Base-by-base conservation (phyloP, 2,329 filamentous ascomycete genomes). In the Colletotrichum lupini region DNA sequence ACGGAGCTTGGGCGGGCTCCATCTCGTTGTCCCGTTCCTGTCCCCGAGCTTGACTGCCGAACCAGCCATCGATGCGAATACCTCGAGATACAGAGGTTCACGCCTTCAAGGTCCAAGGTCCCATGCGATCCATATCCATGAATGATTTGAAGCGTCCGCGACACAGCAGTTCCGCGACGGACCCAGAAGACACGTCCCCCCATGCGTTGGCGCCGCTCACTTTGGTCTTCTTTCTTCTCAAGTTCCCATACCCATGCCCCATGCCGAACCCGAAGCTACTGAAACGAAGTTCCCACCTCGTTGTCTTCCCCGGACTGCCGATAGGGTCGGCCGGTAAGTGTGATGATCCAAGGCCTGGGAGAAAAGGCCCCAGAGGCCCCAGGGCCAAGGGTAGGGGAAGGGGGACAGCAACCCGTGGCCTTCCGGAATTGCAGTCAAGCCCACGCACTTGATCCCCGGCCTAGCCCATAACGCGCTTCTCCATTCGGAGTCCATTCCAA, bases 251-350 rank as follows among this genome's bases (percentile, higher is more conserved):
- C 22, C 28, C 56, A 28, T n/a, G 12, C 56, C 62, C 62, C 49
- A 56, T 56, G 52, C 62, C 32, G 62, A 66, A 57, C 30, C 62
- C 62, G 32, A 66, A 58, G 68, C 59, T 66, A 64, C 68, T 72
- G 68, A 72, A 72, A 72, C 68, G 49, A 68, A 22, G 56, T 55
- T 49, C 52, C 68, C 68, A 68, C 68, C 19, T 57, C 64, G 64
- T 62, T 37, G 68, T 35, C 37, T 72, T 72, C 68, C 68, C 68
- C 68, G 57, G 68, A 72, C 68, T 72, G 68, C 68, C 68, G 68
- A 68, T 62, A 72, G 68, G 68, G 63, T 71, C 68, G 42, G 26
- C 60, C 62, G 35, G 55, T 42, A 66, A 49, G 42, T 49, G 42
- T 49, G 42, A 49, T 49, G 42, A 49, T 49, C 42, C 42, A 49